A percentile compares a stretch with the other conserved stretches of the same genome.
Conservation (phyloP, 2,329 filamentous ascomycete genomes). For the Metarhizium rileyi region DNA sequence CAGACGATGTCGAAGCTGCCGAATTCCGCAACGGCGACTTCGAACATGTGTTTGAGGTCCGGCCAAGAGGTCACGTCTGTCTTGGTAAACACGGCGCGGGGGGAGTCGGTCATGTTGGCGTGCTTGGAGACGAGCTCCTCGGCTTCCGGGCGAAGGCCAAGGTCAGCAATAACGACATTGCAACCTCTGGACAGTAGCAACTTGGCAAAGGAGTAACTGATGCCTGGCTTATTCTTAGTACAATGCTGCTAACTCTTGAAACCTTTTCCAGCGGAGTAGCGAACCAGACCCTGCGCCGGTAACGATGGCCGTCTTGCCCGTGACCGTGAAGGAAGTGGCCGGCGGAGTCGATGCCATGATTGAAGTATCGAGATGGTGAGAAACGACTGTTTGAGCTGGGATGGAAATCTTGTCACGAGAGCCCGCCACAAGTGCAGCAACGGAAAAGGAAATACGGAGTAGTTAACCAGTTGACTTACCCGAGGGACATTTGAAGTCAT, state of each 20-base stretch:
- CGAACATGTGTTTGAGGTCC: conserved; percentile 26
- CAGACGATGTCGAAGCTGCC: conserved; percentile 32
- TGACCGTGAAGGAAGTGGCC: neutral
- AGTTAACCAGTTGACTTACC: no score
- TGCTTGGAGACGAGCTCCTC: conserved; percentile 20
- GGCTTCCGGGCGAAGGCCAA: conserved; percentile 29
- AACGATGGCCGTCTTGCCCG: conserved; percentile 15
- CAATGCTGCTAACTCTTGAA: no score
- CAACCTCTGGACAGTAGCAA: conserved; percentile 30
- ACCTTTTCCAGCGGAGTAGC: neutral
- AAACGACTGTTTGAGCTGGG: no score
- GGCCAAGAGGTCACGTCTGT: conserved; percentile 36
- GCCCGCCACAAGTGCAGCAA: neutral
- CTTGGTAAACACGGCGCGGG: conserved; percentile 30
- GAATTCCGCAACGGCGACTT: conserved; percentile 23
- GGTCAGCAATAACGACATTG: conserved; percentile 36
- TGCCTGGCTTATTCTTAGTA: conserved; percentile 19
- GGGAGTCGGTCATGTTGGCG: conserved; percentile 8
- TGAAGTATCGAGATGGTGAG: no score
- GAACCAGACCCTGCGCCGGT: conserved; percentile 16
- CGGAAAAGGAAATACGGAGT: no score
- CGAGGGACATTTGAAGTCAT: no score
- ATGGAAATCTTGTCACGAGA: no score
- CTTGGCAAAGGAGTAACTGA: conserved; percentile 33
- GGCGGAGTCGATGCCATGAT: neutral